Conservation (phyloP, 2,329 filamentous ascomycete genomes). For the Ceratocystis lukuohia region DNA sequence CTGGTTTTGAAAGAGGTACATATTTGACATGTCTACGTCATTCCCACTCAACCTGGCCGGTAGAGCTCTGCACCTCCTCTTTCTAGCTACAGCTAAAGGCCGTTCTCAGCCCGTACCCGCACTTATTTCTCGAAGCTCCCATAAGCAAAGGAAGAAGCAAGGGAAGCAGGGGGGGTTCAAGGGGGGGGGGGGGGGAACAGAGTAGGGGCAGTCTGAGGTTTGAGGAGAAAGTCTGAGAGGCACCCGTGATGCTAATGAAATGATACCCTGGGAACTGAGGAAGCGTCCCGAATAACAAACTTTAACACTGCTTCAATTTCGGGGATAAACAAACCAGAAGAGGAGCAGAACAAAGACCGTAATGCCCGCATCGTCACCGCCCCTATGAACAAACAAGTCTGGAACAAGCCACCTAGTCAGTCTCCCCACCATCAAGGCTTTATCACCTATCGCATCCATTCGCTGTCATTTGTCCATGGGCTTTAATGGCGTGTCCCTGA, state of each 20-base stretch:
- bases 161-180: neutral
- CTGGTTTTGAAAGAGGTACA: neutral
- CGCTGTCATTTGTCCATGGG: neutral
- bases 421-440: neutral
- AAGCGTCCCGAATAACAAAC: neutral
- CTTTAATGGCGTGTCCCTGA: neutral
- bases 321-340: neutral
- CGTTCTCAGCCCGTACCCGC: too few species aligned
- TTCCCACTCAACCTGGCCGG: neutral
- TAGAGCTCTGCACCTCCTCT: too few species aligned
- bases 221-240: neutral
- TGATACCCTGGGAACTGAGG: neutral
- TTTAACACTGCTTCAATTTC: neutral
- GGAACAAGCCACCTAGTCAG: too few species aligned
- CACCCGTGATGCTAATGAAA: neutral
- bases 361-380: too few species aligned
- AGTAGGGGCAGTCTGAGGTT: neutral
- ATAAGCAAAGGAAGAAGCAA: neutral
- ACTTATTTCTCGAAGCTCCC: neutral
- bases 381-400: too few species aligned
- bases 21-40: neutral
- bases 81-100: too few species aligned
- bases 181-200: neutral
- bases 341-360: neutral
- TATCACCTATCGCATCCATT: neutral